These are phyloP conservation scores for Mycogone perniciosa DNA, from an alignment of 2,329 filamentous ascomycete species.

Conservation along the genomic window DNA sequence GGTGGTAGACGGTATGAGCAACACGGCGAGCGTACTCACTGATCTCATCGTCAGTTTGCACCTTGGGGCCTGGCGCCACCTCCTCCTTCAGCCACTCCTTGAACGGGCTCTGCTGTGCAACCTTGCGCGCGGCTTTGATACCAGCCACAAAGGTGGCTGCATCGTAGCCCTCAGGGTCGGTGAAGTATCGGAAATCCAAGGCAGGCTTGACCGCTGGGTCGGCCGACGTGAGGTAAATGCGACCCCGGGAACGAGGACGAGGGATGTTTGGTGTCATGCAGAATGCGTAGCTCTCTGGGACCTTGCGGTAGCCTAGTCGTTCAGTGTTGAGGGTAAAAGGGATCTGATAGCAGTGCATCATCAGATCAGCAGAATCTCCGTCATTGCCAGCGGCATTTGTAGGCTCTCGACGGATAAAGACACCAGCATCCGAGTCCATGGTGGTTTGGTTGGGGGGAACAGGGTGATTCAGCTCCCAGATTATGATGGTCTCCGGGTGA, in stretches of 20 bases:
- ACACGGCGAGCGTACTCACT: constrained; percentile 74
- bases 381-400: constrained; percentile 62
- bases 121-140: constrained; percentile 68
- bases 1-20: constrained; percentile 87
- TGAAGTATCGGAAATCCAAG: constrained; percentile 86
- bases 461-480: constrained; percentile 73
- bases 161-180: constrained; percentile 78
- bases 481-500: constrained; percentile 55
- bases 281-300: constrained; percentile 70
- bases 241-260: constrained; percentile 69
- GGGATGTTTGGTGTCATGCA: constrained; percentile 93
- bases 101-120: constrained; percentile 71
- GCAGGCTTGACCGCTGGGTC: constrained; percentile 74
- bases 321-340: constrained; percentile 83
- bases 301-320: constrained; percentile 62
- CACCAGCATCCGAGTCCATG: constrained; percentile 84
- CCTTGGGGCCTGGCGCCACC: constrained; percentile 66
- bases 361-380: constrained; percentile 73
- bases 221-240: constrained; percentile 68
- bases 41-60: constrained; percentile 73
- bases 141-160: constrained; percentile 74
- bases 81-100: constrained; percentile 77
- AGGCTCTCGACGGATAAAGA: constrained; percentile 75
- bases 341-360: constrained; percentile 98
- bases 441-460: constrained; percentile 74